Percentiles rank a stretch among this genome's conserved stretches.
phyloP scores from a whole-genome alignment of 2,329 filamentous ascomycete genomes.

The Fusarium luffae region DNA sequence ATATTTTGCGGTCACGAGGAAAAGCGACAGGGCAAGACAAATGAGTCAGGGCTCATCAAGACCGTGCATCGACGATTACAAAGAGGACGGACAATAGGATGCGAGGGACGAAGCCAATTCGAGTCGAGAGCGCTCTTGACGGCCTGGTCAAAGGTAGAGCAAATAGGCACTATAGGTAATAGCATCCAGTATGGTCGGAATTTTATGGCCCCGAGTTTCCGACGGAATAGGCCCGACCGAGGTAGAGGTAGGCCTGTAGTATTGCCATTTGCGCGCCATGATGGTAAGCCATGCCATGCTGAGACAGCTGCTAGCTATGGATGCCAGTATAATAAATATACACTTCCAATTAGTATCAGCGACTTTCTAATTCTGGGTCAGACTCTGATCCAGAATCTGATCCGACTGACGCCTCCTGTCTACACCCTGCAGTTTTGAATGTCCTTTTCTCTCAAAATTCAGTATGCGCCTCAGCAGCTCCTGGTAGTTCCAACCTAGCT shows the following conservation, averaged over 20 bases:
- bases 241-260: neutral
- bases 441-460: neutral
- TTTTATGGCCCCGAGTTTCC: slow-evolving; percentile 35
- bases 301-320: too few species aligned
- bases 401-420: too few species aligned
- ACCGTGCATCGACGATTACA: slow-evolving; percentile 39
- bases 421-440: neutral
- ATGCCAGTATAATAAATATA: neutral
- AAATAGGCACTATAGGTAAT: slow-evolving; percentile 13
- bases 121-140: slow-evolving; percentile 37
- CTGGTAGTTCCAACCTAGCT: slow-evolving; percentile 21
- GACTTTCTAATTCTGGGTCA: too few species aligned
- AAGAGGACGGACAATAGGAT: slow-evolving; percentile 18
- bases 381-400: neutral
- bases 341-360: neutral
- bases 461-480: slow-evolving; percentile 22
- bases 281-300: slow-evolving; percentile 17
- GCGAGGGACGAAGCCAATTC: slow-evolving; percentile 41
- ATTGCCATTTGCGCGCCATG: neutral
- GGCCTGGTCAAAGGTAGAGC: slow-evolving; percentile 25
- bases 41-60: slow-evolving; percentile 29
- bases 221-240: slow-evolving; percentile 33
- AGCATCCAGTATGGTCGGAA: slow-evolving; percentile 35
- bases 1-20: slow-evolving; percentile 30
- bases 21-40: slow-evolving; percentile 18